Evolutionary conservation across 306 rosid species (phyloP).

Genomic region (Malus sylvestris): DNA sequence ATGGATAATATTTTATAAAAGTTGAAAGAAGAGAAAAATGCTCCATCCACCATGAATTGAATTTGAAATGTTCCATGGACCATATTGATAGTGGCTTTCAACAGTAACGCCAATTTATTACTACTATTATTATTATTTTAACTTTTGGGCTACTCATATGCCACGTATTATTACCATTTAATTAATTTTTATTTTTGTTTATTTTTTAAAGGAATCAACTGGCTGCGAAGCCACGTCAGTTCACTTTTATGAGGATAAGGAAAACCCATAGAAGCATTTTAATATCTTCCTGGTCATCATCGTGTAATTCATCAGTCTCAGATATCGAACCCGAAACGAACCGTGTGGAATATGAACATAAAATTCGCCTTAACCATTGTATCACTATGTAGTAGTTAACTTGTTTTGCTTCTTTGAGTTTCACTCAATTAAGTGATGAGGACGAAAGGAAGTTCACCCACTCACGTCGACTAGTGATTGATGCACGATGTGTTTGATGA

Average conservation of each 20-base stretch:
- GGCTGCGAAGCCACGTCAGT: rapidly evolving
- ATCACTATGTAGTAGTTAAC: background rate
- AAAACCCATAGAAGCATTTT: too few species aligned
- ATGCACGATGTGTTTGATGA: background rate
- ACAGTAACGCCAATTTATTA: background rate
- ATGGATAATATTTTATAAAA: slow-evolving; percentile 2
- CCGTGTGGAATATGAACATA: rapidly evolving
- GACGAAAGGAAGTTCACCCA: background rate
- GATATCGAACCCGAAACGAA: rapidly evolving
- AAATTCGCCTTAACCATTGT: too few species aligned
- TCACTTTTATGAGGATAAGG: too few species aligned
- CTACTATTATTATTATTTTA: background rate
- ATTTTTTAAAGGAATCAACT: too few species aligned
- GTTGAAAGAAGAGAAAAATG: background rate
- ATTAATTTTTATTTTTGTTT: background rate
- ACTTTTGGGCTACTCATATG: background rate
- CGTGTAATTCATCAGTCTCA: too few species aligned
- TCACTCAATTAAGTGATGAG: background rate
- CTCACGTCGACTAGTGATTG: background rate
- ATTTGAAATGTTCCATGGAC: background rate
- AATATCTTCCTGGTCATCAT: rapidly evolving
- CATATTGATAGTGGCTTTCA: background rate
- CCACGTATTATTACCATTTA: too few species aligned
- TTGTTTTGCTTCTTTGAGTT: background rate
- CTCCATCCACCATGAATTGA: background rate